Base-by-base conservation (phyloP, 2,329 filamentous ascomycete species). In the Fusarium bactridioides region DNA sequence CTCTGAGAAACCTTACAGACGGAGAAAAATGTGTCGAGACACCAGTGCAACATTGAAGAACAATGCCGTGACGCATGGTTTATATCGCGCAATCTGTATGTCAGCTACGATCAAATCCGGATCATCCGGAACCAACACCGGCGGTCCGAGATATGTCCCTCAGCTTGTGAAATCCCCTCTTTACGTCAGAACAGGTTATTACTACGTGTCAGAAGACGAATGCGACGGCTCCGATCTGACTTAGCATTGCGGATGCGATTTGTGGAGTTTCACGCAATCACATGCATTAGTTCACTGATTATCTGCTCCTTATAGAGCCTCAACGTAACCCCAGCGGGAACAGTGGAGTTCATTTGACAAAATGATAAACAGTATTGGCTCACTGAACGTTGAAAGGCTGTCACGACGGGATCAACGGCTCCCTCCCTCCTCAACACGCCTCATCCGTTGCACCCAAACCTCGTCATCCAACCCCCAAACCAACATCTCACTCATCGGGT, bases 21-120 rank as follows among this genome's bases (percentile, higher is more conserved):
- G 7, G 5, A 7, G 7, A 0, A 7, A 10, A 1, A 10, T 4
- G 16, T 57, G 40, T 23, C 9, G 19, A 57, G 54, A 57, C 7
- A 7, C 0, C 2, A 16, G 0, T 1, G 18, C 0, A 18, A 10
- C n/a, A n/a, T 15, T 33, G 18, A 27, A 7, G 7, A 13, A n/a
- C n/a, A 37, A 35, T 35, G 23, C 19, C 40, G 29, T 35, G 41
- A 48, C 18, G 11, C 5, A 25, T 1, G 19, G 16, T 37, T 35
- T 15, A 48, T 21, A 13, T 10, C 23, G 13, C 23, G 18, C 33
- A 38, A 3, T n/a, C 5, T 2, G 0, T n/a, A 25, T 53, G 23
- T 37, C 23, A 53, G 37, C 7, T 1, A 12, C 23, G n/a, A 53
- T 2, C 31, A 9, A 48, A 19, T 35, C 13, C 40, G 54, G 54